Evolutionary conservation across 1,284 basidiomycete species (phyloP).

Genomic region (Papiliotrema flavescens): DNA sequence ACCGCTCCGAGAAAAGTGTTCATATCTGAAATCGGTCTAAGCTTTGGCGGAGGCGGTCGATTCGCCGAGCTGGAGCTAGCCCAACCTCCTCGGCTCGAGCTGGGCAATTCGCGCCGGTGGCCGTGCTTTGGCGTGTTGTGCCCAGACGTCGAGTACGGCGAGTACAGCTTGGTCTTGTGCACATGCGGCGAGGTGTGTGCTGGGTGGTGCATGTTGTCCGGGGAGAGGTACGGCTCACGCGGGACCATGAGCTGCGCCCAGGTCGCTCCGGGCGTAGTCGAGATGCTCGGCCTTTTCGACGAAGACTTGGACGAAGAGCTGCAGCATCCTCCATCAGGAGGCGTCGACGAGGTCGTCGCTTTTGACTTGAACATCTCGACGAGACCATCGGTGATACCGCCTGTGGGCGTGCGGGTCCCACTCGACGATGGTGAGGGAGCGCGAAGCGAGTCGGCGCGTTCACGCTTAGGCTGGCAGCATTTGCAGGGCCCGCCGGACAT

Average conservation of each 20-base stretch:
- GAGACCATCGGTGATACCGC: slow-evolving; percentile 17
- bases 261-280: neutral
- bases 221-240: slow-evolving; percentile 21
- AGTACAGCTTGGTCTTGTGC: slow-evolving; percentile 49
- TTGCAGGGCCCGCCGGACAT: slow-evolving; percentile 50
- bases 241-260: slow-evolving; percentile 4
- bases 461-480: slow-evolving; percentile 56
- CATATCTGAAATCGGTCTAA: slow-evolving; percentile 41
- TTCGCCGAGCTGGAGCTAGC: slow-evolving; percentile 8
- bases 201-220: slow-evolving; percentile 40
- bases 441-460: slow-evolving; percentile 1
- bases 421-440: neutral
- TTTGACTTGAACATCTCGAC: slow-evolving; percentile 34
- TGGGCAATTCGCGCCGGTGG: neutral
- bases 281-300: slow-evolving; percentile 8
- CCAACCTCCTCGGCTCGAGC: slow-evolving; percentile 4
- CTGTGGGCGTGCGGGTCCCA: slow-evolving; percentile 4
- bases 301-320: slow-evolving; percentile 6
- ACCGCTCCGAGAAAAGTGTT: slow-evolving; percentile 37
- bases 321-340: slow-evolving; percentile 1
- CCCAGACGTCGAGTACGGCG: slow-evolving; percentile 41
- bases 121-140: slow-evolving; percentile 22
- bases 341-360: slow-evolving; percentile 16
- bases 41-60: slow-evolving; percentile 15
- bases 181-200: slow-evolving; percentile 43